A percentile compares a stretch with the other conserved stretches of the same genome.
phyloP scores from a whole-genome alignment of 1,284 basidiomycete genomes.

The Fomitopsis schrenkii region DNA sequence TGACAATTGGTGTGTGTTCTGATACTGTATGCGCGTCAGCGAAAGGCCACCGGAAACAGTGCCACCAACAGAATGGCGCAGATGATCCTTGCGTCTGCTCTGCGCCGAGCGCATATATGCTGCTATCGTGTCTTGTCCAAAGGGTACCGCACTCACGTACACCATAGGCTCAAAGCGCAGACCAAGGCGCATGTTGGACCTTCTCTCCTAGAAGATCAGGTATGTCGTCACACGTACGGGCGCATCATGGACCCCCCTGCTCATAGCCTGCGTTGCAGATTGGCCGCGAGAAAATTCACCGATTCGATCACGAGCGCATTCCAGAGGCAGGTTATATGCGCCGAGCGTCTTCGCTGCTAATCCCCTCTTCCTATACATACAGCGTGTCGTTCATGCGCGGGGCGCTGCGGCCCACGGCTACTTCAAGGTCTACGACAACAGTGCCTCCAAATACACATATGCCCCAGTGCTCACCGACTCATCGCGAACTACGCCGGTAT shows the following conservation, averaged over 20 bases:
- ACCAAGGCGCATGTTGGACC: constrained; percentile 44
- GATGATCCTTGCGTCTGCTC: not conserved
- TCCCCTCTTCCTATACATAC: not conserved
- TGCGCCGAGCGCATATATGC: not conserved
- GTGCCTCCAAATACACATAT: constrained; percentile 60
- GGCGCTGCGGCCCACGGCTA: constrained; percentile 78
- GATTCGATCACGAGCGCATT: constrained; percentile 83
- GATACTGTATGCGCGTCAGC: not conserved
- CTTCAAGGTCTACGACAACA: constrained; percentile 68
- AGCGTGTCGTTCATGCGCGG: constrained; percentile 64
- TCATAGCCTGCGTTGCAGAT: constrained; percentile 24
- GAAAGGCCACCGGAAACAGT: no score
- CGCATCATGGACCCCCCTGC: not conserved
- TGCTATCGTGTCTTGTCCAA: not conserved
- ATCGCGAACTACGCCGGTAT: constrained; percentile 66
- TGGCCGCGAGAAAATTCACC: constrained; percentile 67
- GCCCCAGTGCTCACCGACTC: constrained; percentile 72
- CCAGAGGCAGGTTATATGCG: constrained; percentile 55
- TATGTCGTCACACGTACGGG: not conserved
- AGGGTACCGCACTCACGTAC: not conserved
- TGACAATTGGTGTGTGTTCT: constrained; percentile 54
- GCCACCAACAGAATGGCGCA: no score
- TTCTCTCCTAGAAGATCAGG: constrained; percentile 60
- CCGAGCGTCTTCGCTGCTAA: not conserved
- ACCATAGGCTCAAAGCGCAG: constrained; percentile 48